These are phyloP conservation scores for Lactarius tabidus DNA, from an alignment of 768 basidiomycete genomes.

Conservation along the genomic window DNA sequence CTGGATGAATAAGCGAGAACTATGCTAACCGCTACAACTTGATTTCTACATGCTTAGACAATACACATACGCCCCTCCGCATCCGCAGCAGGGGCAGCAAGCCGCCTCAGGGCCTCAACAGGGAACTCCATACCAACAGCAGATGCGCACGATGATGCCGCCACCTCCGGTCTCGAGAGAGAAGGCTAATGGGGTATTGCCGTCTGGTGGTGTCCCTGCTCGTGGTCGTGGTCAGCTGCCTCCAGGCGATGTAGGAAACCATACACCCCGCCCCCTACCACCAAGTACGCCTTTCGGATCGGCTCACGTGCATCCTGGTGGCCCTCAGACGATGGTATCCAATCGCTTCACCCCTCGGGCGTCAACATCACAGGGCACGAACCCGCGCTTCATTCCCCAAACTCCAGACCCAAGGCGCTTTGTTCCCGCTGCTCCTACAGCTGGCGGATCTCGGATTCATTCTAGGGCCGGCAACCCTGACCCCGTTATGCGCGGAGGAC, in stretches of 20 bases:
- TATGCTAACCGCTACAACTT: neutral
- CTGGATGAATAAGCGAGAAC: neutral
- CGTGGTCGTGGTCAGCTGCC: neutral
- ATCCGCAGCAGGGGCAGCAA: slow-evolving; percentile 40
- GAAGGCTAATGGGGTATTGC: neutral
- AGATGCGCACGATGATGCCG: slow-evolving; percentile 31
- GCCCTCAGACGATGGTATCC: neutral
- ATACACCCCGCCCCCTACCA: slow-evolving; percentile 1
- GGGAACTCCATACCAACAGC: slow-evolving; percentile 23
- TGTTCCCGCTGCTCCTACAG: slow-evolving; percentile 14
- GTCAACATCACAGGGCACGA: slow-evolving; percentile 10
- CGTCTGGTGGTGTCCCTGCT: neutral
- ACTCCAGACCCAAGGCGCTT: slow-evolving; percentile 24
- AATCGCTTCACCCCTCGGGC: slow-evolving; percentile 17
- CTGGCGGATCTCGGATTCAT: slow-evolving; percentile 13
- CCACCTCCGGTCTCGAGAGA: slow-evolving; percentile 30
- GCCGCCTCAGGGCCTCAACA: slow-evolving; percentile 31
- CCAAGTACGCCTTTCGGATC: slow-evolving; percentile 3
- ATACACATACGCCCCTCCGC: slow-evolving; percentile 58
- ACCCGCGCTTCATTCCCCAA: slow-evolving; percentile 23
- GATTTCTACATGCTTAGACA: slow-evolving; percentile 41
- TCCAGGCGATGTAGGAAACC: neutral
- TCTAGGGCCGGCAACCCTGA: slow-evolving; percentile 24
- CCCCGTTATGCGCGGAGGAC: slow-evolving; percentile 28
- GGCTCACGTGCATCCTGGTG: neutral